phyloP scores from a whole-genome alignment of 495 filamentous ascomycete species.

The Hyaloscypha variabilis region DNA sequence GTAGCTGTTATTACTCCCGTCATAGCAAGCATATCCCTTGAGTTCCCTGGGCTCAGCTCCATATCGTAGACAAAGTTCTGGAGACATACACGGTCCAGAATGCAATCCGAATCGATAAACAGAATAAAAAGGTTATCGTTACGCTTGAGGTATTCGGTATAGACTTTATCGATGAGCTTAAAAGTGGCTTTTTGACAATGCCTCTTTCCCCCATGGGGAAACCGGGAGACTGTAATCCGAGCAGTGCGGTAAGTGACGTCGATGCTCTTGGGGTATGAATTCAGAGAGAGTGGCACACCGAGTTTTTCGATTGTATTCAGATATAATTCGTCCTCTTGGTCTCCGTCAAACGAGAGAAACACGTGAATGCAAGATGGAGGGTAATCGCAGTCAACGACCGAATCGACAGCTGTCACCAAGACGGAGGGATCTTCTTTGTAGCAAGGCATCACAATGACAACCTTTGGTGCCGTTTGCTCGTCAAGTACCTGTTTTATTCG shows the following conservation, averaged over 20 bases:
- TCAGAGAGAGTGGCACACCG: slow-evolving; percentile 76
- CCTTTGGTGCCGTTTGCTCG: slow-evolving; percentile 86
- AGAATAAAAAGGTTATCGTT: slow-evolving; percentile 95
- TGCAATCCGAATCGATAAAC: slow-evolving; percentile 98
- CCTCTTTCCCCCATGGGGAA: slow-evolving; percentile 91
- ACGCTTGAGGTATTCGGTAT: slow-evolving; percentile 81
- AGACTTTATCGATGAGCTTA: slow-evolving; percentile 92
- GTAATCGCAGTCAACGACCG: slow-evolving; percentile 93
- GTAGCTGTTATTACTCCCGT: slow-evolving; percentile 97
- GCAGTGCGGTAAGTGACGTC: slow-evolving; percentile 83
- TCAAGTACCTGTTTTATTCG: slow-evolving; percentile 84
- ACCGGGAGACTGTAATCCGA: slow-evolving; percentile 89
- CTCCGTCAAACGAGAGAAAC: slow-evolving; percentile 95
- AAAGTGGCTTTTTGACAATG: slow-evolving; percentile 94
- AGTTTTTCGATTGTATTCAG: slow-evolving; percentile 86
- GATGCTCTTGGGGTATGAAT: slow-evolving; percentile 85
- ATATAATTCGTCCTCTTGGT: slow-evolving; percentile 85
- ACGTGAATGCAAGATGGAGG: slow-evolving; percentile 92
- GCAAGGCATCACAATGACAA: slow-evolving; percentile 96
- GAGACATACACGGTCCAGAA: slow-evolving; percentile 87
- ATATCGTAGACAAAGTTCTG: slow-evolving; percentile 99
- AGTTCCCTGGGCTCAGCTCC: slow-evolving; percentile 94
- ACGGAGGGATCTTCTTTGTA: slow-evolving; percentile 91
- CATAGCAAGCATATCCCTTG: slow-evolving; percentile 95
- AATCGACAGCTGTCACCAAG: slow-evolving; percentile 87